A percentile compares a stretch with the other conserved stretches of the same genome.
phyloP scores from a whole-genome alignment of 1,139 yeast species.

The Yamadazyma trypodendri region DNA sequence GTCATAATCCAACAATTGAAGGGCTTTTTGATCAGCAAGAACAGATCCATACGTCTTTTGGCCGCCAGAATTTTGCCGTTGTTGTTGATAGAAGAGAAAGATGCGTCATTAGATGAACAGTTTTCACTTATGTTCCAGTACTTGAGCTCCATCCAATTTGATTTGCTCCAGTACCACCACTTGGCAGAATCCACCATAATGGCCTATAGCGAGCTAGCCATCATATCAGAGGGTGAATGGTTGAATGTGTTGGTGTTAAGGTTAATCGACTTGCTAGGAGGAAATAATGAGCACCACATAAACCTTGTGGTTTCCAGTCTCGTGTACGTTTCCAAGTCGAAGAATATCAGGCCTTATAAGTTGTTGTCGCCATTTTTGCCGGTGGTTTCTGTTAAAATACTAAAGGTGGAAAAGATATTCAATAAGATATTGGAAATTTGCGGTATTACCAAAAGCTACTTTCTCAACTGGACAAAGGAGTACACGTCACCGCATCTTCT shows the following conservation, averaged over 20 bases:
- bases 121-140: slow-evolving; percentile 36
- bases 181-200: slow-evolving; percentile 63
- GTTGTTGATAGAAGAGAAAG: slow-evolving; percentile 35
- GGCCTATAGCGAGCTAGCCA: slow-evolving; percentile 61
- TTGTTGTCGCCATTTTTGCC: slow-evolving; percentile 78
- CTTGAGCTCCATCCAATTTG: slow-evolving; percentile 36
- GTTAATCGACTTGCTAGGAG: slow-evolving; percentile 60
- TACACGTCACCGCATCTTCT: slow-evolving; percentile 78
- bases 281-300: slow-evolving; percentile 57
- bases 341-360: slow-evolving; percentile 60
- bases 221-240: slow-evolving; percentile 59
- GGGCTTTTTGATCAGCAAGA: slow-evolving; percentile 23
- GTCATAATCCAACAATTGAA: slow-evolving; percentile 22
- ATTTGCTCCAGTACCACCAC: slow-evolving; percentile 25
- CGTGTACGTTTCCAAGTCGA: slow-evolving; percentile 43
- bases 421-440: slow-evolving; percentile 62
- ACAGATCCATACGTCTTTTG: slow-evolving; percentile 54
- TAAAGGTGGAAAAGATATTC: slow-evolving; percentile 60
- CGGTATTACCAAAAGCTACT: slow-evolving; percentile 58
- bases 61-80: slow-evolving; percentile 49
- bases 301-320: slow-evolving; percentile 64
- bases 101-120: slow-evolving; percentile 27
- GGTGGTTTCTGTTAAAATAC: slow-evolving; percentile 64
- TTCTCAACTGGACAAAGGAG: slow-evolving; percentile 66
- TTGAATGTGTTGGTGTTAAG: slow-evolving; percentile 59